Evolutionary conservation across 352 stramenopile genomes (phyloP).

Genomic region (Phytophthora nicotianae): DNA sequence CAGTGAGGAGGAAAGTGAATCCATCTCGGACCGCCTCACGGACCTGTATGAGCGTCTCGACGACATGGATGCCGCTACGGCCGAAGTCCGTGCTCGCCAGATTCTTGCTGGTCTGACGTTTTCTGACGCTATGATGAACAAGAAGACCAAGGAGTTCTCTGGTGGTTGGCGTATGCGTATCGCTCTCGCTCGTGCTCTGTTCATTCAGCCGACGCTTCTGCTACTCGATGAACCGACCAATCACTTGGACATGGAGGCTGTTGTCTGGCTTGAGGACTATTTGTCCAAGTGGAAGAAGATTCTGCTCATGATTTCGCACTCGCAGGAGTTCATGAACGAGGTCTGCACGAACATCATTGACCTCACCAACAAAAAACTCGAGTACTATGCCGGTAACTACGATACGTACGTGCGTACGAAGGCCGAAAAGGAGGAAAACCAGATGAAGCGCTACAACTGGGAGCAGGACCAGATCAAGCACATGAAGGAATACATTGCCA

Average conservation of each 20-base stretch:
- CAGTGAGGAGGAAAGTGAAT: conserved; percentile 83
- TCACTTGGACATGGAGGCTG: conserved; percentile 97
- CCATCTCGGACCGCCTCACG: conserved; percentile 92
- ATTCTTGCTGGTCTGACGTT: conserved; percentile 98
- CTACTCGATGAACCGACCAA: conserved; percentile 97
- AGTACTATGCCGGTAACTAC: conserved; percentile 99
- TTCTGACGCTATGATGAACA: conserved; percentile 94
- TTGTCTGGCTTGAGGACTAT: conserved; percentile 99
- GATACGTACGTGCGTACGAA: conserved; percentile 97
- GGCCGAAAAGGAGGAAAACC: conserved; percentile 97
- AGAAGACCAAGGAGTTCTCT: conserved; percentile 94
- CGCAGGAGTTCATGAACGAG: conserved; percentile 98
- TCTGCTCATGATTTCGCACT: conserved; percentile 97
- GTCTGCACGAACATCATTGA: conserved; percentile 99
- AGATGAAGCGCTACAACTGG: conserved; percentile 98
- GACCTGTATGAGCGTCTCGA: conserved; percentile 96
- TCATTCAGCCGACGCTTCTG: conserved; percentile 96
- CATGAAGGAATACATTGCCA: conserved; percentile 99
- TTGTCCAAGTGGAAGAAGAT: conserved; percentile 97
- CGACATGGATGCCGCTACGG: conserved; percentile 94
- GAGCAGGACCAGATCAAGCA: conserved; percentile 98
- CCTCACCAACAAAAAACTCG: conserved; percentile 94
- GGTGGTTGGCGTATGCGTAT: conserved; percentile 98
- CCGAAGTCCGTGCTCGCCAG: conserved; percentile 90
- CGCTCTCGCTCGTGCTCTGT: conserved; percentile 95